Evolutionary conservation across 2,329 filamentous ascomycete genomes (phyloP).

Genomic region (Aspergillus intermedius): DNA sequence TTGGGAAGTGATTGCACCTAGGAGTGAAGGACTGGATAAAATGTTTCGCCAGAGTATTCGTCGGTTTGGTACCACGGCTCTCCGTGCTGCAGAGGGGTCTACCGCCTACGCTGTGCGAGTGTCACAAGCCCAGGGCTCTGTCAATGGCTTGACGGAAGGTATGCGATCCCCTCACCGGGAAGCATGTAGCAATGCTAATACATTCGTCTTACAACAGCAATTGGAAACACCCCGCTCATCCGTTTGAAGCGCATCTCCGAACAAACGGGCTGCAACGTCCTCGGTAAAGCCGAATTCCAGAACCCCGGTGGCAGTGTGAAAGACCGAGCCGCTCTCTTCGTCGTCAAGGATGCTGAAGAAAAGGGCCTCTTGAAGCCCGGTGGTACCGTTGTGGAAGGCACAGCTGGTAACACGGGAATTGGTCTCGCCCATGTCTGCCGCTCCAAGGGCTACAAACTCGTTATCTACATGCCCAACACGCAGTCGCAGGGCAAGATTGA

Average conservation of each 20-base stretch:
- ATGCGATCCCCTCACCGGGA: conserved; percentile 22
- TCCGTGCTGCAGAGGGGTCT: conserved; percentile 47
- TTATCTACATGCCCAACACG: conserved; percentile 99
- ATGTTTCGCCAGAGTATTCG: conserved; percentile 68
- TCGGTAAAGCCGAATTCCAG: conserved; percentile 97
- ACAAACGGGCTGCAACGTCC: conserved; percentile 84
- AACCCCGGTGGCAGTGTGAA: conserved; percentile 96
- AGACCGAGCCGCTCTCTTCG: conserved; percentile 89
- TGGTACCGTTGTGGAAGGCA: conserved; percentile 94
- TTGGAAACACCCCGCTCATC: conserved; percentile 95
- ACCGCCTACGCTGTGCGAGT: conserved; percentile 63
- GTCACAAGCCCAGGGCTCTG: conserved; percentile 71
- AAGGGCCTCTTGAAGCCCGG: conserved; percentile 73
- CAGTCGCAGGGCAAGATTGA: conserved; percentile 98
- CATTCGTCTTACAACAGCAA: conserved; percentile 52
- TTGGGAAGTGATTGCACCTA: no score
- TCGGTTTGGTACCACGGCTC: conserved; percentile 59
- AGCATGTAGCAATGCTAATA: background rate
- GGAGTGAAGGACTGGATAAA: conserved; percentile 11
- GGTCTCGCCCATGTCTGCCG: conserved; percentile 95
- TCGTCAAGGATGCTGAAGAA: conserved; percentile 90
- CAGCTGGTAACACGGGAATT: conserved; percentile 95
- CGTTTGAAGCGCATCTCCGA: conserved; percentile 80
- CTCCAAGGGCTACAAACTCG: conserved; percentile 82
- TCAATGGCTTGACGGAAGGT: conserved; percentile 77